Evolutionary conservation across 2,329 filamentous ascomycete species (phyloP).

Genomic region (Colletotrichum sp.): DNA sequence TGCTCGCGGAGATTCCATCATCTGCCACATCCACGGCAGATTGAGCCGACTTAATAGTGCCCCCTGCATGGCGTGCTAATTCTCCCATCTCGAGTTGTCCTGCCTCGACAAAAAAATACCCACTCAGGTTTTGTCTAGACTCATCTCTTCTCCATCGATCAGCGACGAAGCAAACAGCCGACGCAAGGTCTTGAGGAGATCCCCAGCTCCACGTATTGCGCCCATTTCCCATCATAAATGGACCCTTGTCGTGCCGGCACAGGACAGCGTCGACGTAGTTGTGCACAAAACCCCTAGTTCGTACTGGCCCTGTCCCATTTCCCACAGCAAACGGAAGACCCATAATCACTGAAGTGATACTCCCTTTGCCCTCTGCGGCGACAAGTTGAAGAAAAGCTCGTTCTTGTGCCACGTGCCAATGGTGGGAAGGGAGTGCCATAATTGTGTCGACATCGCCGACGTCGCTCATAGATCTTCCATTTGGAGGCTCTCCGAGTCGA

Average conservation of each 20-base stretch:
- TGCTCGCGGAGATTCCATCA: not conserved
- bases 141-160: not conserved
- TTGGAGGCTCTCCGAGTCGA: not conserved
- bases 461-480: not conserved
- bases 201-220: not conserved
- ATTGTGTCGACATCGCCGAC: not conserved
- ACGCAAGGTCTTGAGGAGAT: not conserved
- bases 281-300: not conserved
- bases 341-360: not conserved
- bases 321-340: not conserved
- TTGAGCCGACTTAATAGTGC: not conserved
- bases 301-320: not conserved
- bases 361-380: not conserved
- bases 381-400: not conserved
- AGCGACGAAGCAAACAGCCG: not conserved
- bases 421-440: not conserved
- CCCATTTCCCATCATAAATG: not conserved
- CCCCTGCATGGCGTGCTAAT: not conserved
- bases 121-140: not conserved
- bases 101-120: not conserved
- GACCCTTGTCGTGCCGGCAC: not conserved
- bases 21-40: not conserved
- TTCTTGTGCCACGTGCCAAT: not conserved
- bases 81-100: not conserved
- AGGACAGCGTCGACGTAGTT: not conserved